Conservation (phyloP, 169 alveolate genomes). For the Haemoproteus tartakovskyi region DNA sequence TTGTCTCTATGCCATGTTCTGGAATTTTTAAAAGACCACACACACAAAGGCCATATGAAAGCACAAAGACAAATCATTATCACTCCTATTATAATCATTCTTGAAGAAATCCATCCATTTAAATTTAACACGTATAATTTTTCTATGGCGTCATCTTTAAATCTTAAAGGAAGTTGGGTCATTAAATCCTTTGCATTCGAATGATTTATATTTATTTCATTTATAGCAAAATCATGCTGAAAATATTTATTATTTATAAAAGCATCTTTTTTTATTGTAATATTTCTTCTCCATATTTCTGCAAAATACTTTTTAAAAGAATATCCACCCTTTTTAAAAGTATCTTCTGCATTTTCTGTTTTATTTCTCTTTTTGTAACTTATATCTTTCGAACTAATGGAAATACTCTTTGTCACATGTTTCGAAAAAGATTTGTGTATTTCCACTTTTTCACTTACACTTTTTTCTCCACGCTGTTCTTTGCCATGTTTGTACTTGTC, state of each 20-base stretch:
- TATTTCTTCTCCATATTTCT: constrained; percentile 46
- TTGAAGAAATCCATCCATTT: constrained; percentile 53
- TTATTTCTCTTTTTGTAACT: too few relatives aligned
- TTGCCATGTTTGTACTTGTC: too few relatives aligned
- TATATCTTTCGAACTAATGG: too few relatives aligned
- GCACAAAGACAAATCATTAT: constrained; percentile 51
- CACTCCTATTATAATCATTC: constrained; percentile 50
- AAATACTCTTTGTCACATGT: too few relatives aligned
- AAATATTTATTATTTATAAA: constrained; percentile 3
- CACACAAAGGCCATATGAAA: constrained; percentile 61
- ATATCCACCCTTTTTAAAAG: too few relatives aligned
- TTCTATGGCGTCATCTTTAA: constrained; percentile 68
- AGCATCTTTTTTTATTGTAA: constrained; percentile 35
- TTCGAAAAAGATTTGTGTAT: too few relatives aligned
- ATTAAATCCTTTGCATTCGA: constrained; percentile 33
- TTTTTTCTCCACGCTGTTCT: too few relatives aligned
- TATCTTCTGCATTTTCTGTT: too few relatives aligned
- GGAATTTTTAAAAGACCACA: constrained; percentile 50
- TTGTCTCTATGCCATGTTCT: constrained; percentile 30
- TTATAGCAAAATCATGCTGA: constrained; percentile 15
- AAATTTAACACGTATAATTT: constrained; percentile 71
- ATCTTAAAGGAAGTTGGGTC: constrained; percentile 67
- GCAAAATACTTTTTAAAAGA: not conserved
- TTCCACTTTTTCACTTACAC: too few relatives aligned
- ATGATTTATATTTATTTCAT: constrained; percentile 15